phyloP scores from a whole-genome alignment of 768 basidiomycete species.

The Ephemerocybe angulata region DNA sequence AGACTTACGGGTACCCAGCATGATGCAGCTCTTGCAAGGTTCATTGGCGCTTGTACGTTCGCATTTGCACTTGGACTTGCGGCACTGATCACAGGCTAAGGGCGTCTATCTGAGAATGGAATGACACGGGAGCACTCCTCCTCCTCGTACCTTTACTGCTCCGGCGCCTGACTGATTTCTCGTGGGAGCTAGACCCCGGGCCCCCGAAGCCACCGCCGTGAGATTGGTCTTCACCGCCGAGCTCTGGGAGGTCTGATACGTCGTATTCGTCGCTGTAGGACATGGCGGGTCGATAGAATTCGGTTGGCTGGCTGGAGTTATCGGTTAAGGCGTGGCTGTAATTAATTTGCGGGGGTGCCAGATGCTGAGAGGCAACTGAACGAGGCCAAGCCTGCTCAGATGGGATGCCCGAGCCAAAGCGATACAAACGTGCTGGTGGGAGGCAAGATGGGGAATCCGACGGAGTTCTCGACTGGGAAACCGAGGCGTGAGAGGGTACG shows the following conservation, averaged over 20 bases:
- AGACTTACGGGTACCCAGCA: conserved; percentile 63
- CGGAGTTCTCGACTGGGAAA: conserved; percentile 32
- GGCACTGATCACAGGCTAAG: conserved; percentile 82
- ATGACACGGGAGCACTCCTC: too few species aligned
- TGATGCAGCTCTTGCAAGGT: conserved; percentile 73
- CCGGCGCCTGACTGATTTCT: conserved; percentile 61
- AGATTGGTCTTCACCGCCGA: conserved; percentile 26
- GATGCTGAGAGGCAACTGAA: conserved; percentile 20
- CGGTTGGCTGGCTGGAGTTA: conserved; percentile 13
- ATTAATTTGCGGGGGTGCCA: conserved; percentile 11
- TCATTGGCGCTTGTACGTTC: conserved; percentile 59
- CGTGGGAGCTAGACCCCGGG: conserved; percentile 17
- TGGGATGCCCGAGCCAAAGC: conserved; percentile 27
- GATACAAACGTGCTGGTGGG: conserved; percentile 30
- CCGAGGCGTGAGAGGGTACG: conserved; percentile 30
- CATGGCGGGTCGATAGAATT: conserved; percentile 24
- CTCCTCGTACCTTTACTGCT: conserved; percentile 66
- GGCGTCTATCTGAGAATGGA: too few species aligned
- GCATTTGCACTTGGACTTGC: conserved; percentile 89
- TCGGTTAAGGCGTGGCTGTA: conserved; percentile 8
- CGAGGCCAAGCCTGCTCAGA: conserved; percentile 27
- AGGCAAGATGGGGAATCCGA: conserved; percentile 26
- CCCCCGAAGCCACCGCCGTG: conserved; percentile 15
- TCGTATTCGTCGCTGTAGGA: conserved; percentile 64
- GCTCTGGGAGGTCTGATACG: conserved; percentile 48